Percentiles rank a stretch among this genome's conserved stretches.
Conservation (phyloP, 2,329 filamentous ascomycete species). For the Plenodomus tracheiphilus region DNA sequence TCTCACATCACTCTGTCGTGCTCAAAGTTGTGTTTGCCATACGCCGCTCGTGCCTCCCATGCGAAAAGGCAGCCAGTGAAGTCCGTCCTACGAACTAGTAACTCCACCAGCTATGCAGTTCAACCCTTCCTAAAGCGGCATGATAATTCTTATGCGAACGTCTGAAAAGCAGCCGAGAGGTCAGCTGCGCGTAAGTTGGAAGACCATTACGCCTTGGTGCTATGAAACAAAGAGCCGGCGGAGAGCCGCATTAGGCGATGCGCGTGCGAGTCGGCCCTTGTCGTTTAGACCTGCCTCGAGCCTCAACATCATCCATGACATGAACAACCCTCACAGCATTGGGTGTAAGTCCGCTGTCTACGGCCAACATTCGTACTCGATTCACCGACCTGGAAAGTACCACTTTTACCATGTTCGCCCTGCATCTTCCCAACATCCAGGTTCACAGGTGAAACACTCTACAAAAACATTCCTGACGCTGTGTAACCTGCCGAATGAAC, state of each 20-base stretch:
- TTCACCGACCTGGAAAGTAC: no score
- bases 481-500: neutral
- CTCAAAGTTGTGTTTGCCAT: no score
- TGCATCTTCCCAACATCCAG: neutral
- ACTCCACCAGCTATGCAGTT: neutral
- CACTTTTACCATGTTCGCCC: neutral
- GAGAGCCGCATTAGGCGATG: neutral
- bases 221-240: neutral
- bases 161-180: constrained; percentile 5
- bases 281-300: neutral
- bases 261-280: neutral
- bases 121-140: neutral
- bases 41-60: no score
- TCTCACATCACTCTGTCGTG: no score
- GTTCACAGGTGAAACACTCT: neutral
- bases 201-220: neutral
- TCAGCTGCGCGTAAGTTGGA: constrained; percentile 1
- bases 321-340: no score
- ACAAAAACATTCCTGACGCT: neutral
- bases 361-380: neutral
- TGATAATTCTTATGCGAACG: neutral
- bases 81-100: neutral
- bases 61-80: no score
- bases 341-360: no score
- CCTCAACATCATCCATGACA: neutral